Base-by-base conservation (phyloP, 495 filamentous ascomycete genomes). In the Immersiella caudata region DNA sequence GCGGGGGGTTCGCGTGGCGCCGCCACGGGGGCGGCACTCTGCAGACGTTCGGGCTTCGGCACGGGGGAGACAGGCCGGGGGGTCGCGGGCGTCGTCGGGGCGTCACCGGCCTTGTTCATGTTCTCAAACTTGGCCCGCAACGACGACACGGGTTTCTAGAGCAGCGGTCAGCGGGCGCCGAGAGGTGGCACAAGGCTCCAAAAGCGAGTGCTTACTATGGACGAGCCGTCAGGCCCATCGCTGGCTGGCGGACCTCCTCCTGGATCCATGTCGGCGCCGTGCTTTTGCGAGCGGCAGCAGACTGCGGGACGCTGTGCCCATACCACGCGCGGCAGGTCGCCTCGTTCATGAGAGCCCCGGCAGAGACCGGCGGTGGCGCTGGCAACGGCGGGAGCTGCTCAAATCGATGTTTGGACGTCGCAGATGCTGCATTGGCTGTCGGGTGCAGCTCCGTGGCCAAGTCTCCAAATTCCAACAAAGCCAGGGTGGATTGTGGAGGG, bases 71-170 rank as follows among this genome's bases (percentile, higher is more conserved):
- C 68, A 56, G 73, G 75, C 68, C 74, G 74, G 65, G 81, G 50
- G 70, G 71, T 70, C 69, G 78, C 67, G 50, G 76, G 16, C 18
- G 70, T 22, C 64, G 71, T 27, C 55, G 74, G 62, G 20, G 74
- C 66, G 64, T 82, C 77, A 72, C 80, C 86, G 61, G 81, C 73
- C 69, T 86, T 86, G 46, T 89, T 85, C 76, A 97, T 88, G 65
- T 90, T 90, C 82, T 99, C 95, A 74, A 99, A 99, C 75, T 94
- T 90, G 51, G 93, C 95, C 57, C 92, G 86, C 35, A 98, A 82
- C 55, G 94, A 96, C 51, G 95, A 99, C 26, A 99, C 95, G 0
- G 95, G 92, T 82, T 86, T 85, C 85, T 87, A 66, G 36, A 25
- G 40, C 24, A 73, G 33, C 29, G 36, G 69, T 80, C 60, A 82